Base-by-base conservation (phyloP, 805 yeast genomes). In the Suhomyces faveliae region DNA sequence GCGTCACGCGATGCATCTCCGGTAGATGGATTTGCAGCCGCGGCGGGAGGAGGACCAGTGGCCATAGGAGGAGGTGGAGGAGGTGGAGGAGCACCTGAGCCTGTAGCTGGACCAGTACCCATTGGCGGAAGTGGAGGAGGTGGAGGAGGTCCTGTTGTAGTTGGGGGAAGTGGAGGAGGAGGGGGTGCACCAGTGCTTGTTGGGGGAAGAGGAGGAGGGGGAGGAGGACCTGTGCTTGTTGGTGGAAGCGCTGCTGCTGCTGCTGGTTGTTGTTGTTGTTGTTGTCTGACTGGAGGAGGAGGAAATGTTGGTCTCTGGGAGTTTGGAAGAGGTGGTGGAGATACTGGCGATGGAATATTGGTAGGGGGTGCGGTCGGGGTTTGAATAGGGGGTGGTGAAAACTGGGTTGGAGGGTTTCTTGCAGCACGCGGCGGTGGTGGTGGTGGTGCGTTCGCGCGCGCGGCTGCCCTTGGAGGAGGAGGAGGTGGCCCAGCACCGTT, bases 1-100 rank as follows among this genome's bases (percentile, higher is more conserved):
- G 96, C 96, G 63, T 87, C 96, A 56, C 96, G 74, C 0, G 84
- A 84, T 1, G 72, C 68, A 54, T 77, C 90, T 4, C 70, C 81
- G 12, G 55, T 43, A 4, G 62, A 60, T 42, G 57, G 67, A 47
- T 59, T 72, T 51, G 48, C 67, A 46, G 51, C 71, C 13, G 67
- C 59, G 24, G 71, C 74, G n/a, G 75, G 78, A n/a, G 73, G 75
- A 20, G 72, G 76, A 40, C 69, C 68, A 19, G 64, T 60, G 43
- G 58, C 54, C 40, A 63, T 19, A 11, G 59, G 47, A 3, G 53
- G 50, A 9, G 51, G 48, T 11, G 60, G 57, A 2, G 60, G 60
- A 19, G 59, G 52, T 12, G 61, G 60, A 12, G 64, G 61, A 3
- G 60, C 54, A 17, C 57, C 37, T 23, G 33, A 38, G 7, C 35